A percentile compares a stretch with the other conserved stretches of the same genome.
phyloP scores from a whole-genome alignment of 2,329 filamentous ascomycete species.

The Orbilia ellipsospora region DNA sequence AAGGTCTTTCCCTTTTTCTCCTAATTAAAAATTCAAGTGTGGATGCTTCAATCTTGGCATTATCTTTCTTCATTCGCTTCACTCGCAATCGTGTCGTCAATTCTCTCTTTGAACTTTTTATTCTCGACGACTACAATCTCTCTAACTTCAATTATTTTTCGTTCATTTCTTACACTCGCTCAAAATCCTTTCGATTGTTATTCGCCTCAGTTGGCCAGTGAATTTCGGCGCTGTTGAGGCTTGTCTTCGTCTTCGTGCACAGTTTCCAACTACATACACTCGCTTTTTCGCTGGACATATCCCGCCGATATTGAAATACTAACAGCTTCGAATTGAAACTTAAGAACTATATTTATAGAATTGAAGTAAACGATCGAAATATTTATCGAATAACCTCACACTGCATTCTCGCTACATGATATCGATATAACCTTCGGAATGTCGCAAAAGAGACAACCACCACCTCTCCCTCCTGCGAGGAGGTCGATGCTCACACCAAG shows the following conservation, averaged over 20 bases:
- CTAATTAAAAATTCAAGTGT: constrained; percentile 20
- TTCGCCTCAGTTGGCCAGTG: constrained; percentile 4
- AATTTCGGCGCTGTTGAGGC: constrained; percentile 9
- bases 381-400: background rate
- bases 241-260: constrained; percentile 6
- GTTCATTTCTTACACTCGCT: constrained; percentile 32
- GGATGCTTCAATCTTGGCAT: constrained; percentile 46
- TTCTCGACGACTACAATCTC: constrained; percentile 28
- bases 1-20: constrained; percentile 38
- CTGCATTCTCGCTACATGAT: constrained; percentile 25
- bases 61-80: constrained; percentile 32
- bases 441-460: constrained; percentile 41
- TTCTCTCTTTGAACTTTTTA: constrained; percentile 24
- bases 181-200: constrained; percentile 10
- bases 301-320: constrained; percentile 5
- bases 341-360: background rate
- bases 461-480: constrained; percentile 48
- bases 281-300: constrained; percentile 8
- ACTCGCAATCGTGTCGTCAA: constrained; percentile 48
- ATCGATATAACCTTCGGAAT: constrained; percentile 41
- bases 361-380: background rate
- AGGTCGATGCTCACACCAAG: constrained; percentile 29
- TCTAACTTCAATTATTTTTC: constrained; percentile 24
- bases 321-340: background rate
- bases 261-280: constrained; percentile 28